Evolutionary conservation across 1,284 basidiomycete species (phyloP).

Genomic region (Fomitopsis schrenkii): DNA sequence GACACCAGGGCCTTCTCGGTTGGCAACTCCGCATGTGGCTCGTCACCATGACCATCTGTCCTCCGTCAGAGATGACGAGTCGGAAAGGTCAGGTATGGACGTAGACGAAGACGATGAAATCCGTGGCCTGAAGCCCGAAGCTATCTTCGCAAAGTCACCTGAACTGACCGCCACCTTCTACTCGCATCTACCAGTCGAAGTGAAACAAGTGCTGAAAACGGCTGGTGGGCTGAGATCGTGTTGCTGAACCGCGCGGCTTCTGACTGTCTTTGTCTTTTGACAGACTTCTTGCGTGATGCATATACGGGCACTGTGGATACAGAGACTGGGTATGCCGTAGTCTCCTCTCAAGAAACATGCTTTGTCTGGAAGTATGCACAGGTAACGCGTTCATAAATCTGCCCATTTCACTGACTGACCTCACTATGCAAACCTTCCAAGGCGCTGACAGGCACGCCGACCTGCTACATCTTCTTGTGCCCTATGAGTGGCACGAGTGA

Average conservation of each 20-base stretch:
- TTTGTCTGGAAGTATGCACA: conserved; percentile 82
- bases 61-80: conserved; percentile 29
- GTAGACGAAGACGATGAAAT: conserved; percentile 44
- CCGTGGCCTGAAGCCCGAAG: conserved; percentile 39
- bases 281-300: conserved; percentile 65
- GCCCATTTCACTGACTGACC: background rate
- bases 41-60: conserved; percentile 11
- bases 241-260: background rate
- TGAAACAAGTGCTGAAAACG: conserved; percentile 64
- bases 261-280: background rate
- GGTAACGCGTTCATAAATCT: conserved; percentile 25
- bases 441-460: conserved; percentile 63
- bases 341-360: conserved; percentile 67
- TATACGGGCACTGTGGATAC: conserved; percentile 71
- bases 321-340: conserved; percentile 66
- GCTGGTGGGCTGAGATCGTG: conserved; percentile 44
- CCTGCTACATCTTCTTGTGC: conserved; percentile 79
- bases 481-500: conserved; percentile 38
- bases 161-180: conserved; percentile 69
- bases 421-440: conserved; percentile 16
- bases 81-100: conserved; percentile 52
- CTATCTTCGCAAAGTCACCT: conserved; percentile 66
- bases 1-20: conserved; percentile 21
- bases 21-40: conserved; percentile 23
- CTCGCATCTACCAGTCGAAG: conserved; percentile 66